Evolutionary conservation across 192 early-diverging fungal genomes (phyloP), one percentile per base, ranked within the genome.

Genomic region (Lobosporangium transversale): DNA sequence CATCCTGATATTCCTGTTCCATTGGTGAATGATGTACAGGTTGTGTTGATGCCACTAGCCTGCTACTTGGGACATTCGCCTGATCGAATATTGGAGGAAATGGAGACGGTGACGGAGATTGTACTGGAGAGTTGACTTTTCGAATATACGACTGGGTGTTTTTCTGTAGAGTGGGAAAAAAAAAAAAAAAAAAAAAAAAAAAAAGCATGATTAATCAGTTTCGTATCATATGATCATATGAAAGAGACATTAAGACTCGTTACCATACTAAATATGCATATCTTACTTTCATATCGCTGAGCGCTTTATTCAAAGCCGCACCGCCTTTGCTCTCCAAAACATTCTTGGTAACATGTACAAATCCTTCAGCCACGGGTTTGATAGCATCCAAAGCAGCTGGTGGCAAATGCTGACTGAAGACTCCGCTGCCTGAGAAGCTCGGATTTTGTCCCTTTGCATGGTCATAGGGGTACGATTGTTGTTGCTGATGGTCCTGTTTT

Each of bases 271-370:
- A n/a, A n/a, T n/a, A n/a, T n/a, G n/a, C n/a, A n/a, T n/a, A n/a
- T n/a, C 40, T 47, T 57, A 68, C 67, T 56, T 54, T 82, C 26
- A 84, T 70, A 52, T 79, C 78, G 50, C 69, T 62, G 58, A 88
- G 79, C 12, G 87, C 83, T 45, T 85, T 84, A 59, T 88, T 88
- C 10, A 88, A n/a, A 11, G 79, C 82, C 0, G 79, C 62, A 5
- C 84, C 80, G 66, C 81, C 79, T 37, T 80, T 80, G 47, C 70
- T 88, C 49, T 88, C 82, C 63, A 88, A 62, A 21, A 88, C 84
- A 53, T 85, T 81, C 61, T 85, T 81, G 2, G 86, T 86, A 20
- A 86, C 76, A 75, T 82, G 81, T 27, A 70, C 70, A 29, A 82
- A 82, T 18, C 81, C 76, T 44, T 82, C 81, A 3, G 76, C 70